Percentiles rank a stretch among this genome's conserved stretches.
These are phyloP conservation scores for Dorcoceras hygrometricum DNA, from an alignment of 257 asterid genomes.

Conservation along the genomic window DNA sequence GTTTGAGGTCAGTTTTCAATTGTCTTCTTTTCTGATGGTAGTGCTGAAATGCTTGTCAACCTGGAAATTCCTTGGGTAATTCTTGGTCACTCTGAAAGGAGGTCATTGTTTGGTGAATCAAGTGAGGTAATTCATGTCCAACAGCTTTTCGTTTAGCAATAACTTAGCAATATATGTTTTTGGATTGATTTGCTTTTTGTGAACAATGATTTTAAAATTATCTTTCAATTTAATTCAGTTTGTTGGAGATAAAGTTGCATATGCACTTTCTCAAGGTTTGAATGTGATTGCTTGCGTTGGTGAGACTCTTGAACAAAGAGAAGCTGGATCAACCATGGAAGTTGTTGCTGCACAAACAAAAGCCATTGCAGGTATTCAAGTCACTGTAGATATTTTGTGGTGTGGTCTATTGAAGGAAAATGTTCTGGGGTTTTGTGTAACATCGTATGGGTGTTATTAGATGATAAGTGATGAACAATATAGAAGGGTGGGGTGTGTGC, in stretches of 20 bases:
- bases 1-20: no score
- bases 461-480: no score
- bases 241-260: slow-evolving; percentile 94
- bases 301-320: slow-evolving; percentile 97
- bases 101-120: slow-evolving; percentile 70
- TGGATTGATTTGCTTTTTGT: no score
- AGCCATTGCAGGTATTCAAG: slow-evolving; percentile 99
- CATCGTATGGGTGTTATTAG: no score
- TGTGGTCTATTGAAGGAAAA: no score
- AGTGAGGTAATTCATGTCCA: slow-evolving; percentile 57
- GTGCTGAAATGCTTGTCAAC: slow-evolving; percentile 96
- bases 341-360: slow-evolving; percentile 96
- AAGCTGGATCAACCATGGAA: slow-evolving; percentile 82
- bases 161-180: no score
- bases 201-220: no score
- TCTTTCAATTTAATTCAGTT: slow-evolving; percentile 56
- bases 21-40: no score
- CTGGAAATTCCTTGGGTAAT: slow-evolving; percentile 88
- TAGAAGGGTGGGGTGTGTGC: no score
- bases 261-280: slow-evolving; percentile 89
- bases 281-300: slow-evolving; percentile 99
- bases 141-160: no score
- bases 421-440: no score
- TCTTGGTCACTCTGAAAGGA: slow-evolving; percentile 97
- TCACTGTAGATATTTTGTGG: no score